Evolutionary conservation across 2,329 filamentous ascomycete genomes (phyloP).

Genomic region (Coniosporium tulheliwenetii): DNA sequence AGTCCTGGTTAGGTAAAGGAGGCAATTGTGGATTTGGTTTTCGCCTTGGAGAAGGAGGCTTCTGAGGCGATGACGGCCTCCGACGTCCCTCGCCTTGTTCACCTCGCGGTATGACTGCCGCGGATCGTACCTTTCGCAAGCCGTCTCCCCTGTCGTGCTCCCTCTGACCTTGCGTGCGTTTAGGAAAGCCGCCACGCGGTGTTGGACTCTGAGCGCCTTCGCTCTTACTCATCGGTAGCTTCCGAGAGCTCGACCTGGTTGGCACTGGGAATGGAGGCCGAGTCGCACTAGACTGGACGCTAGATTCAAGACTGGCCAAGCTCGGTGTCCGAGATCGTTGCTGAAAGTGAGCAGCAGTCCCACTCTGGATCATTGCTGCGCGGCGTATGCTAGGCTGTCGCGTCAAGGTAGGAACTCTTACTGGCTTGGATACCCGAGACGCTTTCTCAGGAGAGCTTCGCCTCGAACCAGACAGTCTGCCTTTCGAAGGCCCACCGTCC

Average conservation of each 20-base stretch:
- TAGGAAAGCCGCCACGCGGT: constrained; percentile 30
- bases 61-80: constrained; percentile 43
- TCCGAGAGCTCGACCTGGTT: constrained; percentile 71
- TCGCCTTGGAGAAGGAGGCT: too few species aligned
- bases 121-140: constrained; percentile 73
- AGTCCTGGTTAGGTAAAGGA: too few species aligned
- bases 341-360: constrained; percentile 50
- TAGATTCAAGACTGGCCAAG: constrained; percentile 36
- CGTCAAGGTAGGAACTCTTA: background rate
- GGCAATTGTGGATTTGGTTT: too few species aligned
- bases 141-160: constrained; percentile 43
- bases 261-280: constrained; percentile 84
- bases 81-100: constrained; percentile 56
- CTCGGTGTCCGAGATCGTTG: constrained; percentile 50
- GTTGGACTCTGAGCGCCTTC: constrained; percentile 71
- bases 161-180: constrained; percentile 66
- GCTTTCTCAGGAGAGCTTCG: constrained; percentile 17
- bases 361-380: constrained; percentile 65
- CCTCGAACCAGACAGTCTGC: too few species aligned
- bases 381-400: constrained; percentile 50
- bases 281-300: constrained; percentile 12
- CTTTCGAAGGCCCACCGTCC: too few species aligned
- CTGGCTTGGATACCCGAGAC: constrained; percentile 12
- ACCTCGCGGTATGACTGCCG: constrained; percentile 52
- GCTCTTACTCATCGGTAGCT: constrained; percentile 50